A percentile compares a stretch with the other conserved stretches of the same genome.
Evolutionary conservation across 805 yeast genomes (phyloP).

Genomic region (Wickerhamiella azyma): DNA sequence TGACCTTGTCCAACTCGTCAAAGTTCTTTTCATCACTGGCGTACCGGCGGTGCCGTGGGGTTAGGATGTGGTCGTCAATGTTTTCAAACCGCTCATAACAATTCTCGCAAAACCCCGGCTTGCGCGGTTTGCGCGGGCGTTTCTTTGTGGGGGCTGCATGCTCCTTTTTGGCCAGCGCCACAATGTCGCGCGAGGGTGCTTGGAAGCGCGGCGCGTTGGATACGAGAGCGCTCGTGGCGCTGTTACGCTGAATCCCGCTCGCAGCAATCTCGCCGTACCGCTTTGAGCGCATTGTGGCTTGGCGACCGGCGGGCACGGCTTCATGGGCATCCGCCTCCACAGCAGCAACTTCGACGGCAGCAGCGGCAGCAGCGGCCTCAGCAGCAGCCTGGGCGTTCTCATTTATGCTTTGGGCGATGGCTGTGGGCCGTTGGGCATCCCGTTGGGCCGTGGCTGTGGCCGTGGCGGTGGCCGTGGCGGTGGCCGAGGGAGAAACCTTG

Average conservation of each 20-base stretch:
- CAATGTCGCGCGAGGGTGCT: conserved; percentile 29
- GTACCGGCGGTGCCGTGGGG: conserved; percentile 62
- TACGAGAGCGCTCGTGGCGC: conserved; percentile 26
- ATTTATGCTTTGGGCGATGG: no score
- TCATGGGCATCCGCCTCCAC: no score
- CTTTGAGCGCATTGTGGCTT: conserved; percentile 8
- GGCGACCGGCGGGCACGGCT: neutral
- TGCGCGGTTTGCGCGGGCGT: conserved; percentile 17
- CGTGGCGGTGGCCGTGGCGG: conserved; percentile 14
- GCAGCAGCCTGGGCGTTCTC: no score
- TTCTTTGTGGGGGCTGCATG: conserved; percentile 12
- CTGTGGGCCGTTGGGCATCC: no score
- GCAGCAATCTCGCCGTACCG: conserved; percentile 44
- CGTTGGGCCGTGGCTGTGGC: no score
- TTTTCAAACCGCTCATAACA: conserved; percentile 74
- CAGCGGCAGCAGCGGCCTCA: conserved; percentile 17
- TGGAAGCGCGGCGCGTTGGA: conserved; percentile 23
- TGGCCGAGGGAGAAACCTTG: no score
- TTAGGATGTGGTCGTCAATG: conserved; percentile 58
- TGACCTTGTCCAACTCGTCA: conserved; percentile 60
- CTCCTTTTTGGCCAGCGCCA: conserved; percentile 30
- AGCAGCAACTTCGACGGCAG: no score
- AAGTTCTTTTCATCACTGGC: conserved; percentile 64
- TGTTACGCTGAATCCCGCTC: conserved; percentile 41
- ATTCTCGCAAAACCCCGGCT: conserved; percentile 79